Evolutionary conservation across 352 stramenopile genomes (phyloP).

Genomic region (Pythium scleroteichum): DNA sequence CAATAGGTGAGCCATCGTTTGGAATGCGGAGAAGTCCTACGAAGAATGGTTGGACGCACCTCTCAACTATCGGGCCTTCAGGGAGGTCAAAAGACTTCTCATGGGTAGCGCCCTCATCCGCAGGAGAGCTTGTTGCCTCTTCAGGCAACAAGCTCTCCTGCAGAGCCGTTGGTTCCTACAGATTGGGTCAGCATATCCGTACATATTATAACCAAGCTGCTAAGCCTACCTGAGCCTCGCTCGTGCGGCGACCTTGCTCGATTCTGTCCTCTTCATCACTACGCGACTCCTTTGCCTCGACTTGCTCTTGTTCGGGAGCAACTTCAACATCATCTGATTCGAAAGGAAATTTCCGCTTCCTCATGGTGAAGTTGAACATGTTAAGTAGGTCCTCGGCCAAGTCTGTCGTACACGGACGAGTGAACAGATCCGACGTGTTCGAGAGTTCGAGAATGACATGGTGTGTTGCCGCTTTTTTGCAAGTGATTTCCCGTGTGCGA

Average conservation of each 20-base stretch:
- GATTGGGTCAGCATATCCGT: no score
- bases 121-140: slow-evolving; percentile 5
- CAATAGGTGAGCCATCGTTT: no score
- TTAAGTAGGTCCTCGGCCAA: slow-evolving; percentile 60
- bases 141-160: slow-evolving; percentile 24
- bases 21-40: no score
- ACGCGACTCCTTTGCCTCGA: slow-evolving; percentile 5
- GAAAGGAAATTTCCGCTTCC: slow-evolving; percentile 84
- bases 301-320: slow-evolving; percentile 20
- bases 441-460: slow-evolving; percentile 30
- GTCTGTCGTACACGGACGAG: slow-evolving; percentile 49
- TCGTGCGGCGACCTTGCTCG: slow-evolving; percentile 73
- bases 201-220: no score
- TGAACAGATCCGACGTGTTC: slow-evolving; percentile 51
- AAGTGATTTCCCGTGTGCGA: slow-evolving; percentile 47
- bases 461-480: slow-evolving; percentile 33
- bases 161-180: slow-evolving; percentile 8
- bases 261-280: slow-evolving; percentile 44
- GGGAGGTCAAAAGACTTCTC: slow-evolving; percentile 30
- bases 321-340: slow-evolving; percentile 22
- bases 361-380: slow-evolving; percentile 88
- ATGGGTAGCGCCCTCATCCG: no score
- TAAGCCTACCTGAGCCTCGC: slow-evolving; percentile 48
- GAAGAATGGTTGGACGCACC: slow-evolving; percentile 1
- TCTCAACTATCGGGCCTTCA: slow-evolving; percentile 19